Evolutionary conservation across 352 stramenopile species (phyloP), one percentile per base, ranked within the genome.

Genomic region (Phytophthora sp.): DNA sequence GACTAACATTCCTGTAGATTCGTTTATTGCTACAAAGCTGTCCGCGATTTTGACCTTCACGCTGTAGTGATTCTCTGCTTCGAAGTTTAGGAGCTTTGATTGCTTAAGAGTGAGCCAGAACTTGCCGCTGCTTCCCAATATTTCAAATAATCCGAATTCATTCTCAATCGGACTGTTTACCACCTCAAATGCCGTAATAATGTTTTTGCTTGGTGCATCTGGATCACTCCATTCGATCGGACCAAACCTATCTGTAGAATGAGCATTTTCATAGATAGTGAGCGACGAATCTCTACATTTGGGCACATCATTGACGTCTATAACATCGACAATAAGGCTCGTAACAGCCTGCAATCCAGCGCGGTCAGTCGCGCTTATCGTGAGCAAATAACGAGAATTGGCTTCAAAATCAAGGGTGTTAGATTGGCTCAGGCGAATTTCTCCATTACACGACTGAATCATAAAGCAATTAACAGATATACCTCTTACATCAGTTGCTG

Each of bases 361-460:
- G 3, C 63, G 73, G 60, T 89, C 79, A 20, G 62, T 79, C n/a
- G 77, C 79, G 17, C 68, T 74, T 2, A 87, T 45, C 1, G 50
- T 65, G 3, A 89, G 37, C 8, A 62, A 21, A 34, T 74, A 89
- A 0, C 18, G 12, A 8, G 11, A 35, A 50, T 63, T 76, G 8
- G 30, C 30, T 51, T 89, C 79, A 24, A 64, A 87, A 41, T 87
- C 56, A 2, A 89, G 35, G 8, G 20, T 37, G 20, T 64, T 55
- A 12, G 76, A 60, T 3, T 52, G 55, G 13, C 64, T 62, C 3
- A 89, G 23, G 1, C 73, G 68, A 52, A 89, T 50, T 66, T 87
- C 74, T 37, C 77, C 79, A 51, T 82, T 67, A 32, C 79, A 89
- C 11, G 74, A 82, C 43, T 79, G 60, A n/a, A 89, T 69, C 46